A percentile compares a stretch with the other conserved stretches of the same genome.
phyloP scores from a whole-genome alignment of 2,329 filamentous ascomycete genomes.

The Dactylonectria estremocensis region DNA sequence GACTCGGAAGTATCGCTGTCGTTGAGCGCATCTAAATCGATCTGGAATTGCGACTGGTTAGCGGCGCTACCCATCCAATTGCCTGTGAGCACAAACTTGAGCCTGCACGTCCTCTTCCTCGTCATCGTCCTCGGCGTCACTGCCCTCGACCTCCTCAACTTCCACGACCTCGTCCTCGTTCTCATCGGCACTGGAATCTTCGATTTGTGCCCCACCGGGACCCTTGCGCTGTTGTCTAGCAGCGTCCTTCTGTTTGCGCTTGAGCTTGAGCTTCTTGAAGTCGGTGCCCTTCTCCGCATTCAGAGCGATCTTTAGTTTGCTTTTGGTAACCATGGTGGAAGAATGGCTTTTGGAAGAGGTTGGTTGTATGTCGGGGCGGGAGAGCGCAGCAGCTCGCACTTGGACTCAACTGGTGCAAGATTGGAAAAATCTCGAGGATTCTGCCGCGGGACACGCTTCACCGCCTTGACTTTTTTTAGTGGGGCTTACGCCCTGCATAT shows the following conservation, averaged over 20 bases:
- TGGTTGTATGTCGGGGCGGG: slow-evolving; percentile 33
- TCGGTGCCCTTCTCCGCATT: slow-evolving; percentile 69
- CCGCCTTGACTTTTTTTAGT: slow-evolving; percentile 49
- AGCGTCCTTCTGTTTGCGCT: slow-evolving; percentile 63
- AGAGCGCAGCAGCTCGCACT: slow-evolving; percentile 5
- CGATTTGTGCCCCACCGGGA: slow-evolving; percentile 44
- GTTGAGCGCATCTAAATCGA: slow-evolving; percentile 71
- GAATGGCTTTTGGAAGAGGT: background rate
- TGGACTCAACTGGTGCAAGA: slow-evolving; percentile 37
- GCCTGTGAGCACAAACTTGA: slow-evolving; percentile 41
- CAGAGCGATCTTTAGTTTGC: slow-evolving; percentile 69
- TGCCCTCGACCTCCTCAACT: slow-evolving; percentile 58
- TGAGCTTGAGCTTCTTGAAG: slow-evolving; percentile 66
- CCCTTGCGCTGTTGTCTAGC: slow-evolving; percentile 56
- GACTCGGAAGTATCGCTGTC: slow-evolving; percentile 78
- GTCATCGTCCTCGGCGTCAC: slow-evolving; percentile 44
- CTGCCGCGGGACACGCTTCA: slow-evolving; percentile 46
- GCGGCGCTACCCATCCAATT: slow-evolving; percentile 4
- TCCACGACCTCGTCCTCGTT: slow-evolving; percentile 51
- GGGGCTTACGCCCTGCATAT: slow-evolving; percentile 30
- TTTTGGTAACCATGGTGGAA: slow-evolving; percentile 59
- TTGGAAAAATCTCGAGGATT: slow-evolving; percentile 52
- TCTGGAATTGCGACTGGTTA: slow-evolving; percentile 48
- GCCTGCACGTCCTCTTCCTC: slow-evolving; percentile 57
- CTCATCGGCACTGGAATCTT: slow-evolving; percentile 54